Evolutionary conservation across 805 yeast genomes (phyloP).

Genomic region (Yarrowia sp.): DNA sequence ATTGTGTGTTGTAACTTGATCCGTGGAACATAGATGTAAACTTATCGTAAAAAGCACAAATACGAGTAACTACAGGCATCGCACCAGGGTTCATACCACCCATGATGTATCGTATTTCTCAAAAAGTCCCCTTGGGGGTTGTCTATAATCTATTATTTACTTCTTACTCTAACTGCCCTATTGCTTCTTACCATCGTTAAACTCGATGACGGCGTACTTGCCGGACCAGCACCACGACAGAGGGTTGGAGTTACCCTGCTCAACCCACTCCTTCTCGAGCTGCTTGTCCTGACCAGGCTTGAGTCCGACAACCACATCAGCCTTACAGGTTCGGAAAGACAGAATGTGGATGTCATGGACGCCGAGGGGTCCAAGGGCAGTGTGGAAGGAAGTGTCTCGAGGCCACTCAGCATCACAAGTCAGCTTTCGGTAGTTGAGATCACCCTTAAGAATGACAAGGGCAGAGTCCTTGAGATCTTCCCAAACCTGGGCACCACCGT

Average conservation of each 20-base stretch:
- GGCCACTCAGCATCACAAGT: constrained; percentile 91
- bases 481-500: constrained; percentile 61
- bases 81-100: too few species aligned
- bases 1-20: too few species aligned
- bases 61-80: too few species aligned
- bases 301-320: constrained; percentile 90
- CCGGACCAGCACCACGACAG: constrained; percentile 86
- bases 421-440: constrained; percentile 88
- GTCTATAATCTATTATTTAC: constrained; percentile 18
- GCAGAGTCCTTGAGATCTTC: constrained; percentile 56
- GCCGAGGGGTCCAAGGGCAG: constrained; percentile 68
- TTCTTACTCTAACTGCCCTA: constrained; percentile 1
- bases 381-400: constrained; percentile 65
- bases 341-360: constrained; percentile 59
- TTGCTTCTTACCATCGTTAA: constrained; percentile 41
- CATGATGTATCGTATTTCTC: too few species aligned
- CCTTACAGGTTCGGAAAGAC: constrained; percentile 89
- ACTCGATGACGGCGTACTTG: constrained; percentile 88
- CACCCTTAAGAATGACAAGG: constrained; percentile 86
- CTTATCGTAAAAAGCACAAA: too few species aligned
- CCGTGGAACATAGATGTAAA: too few species aligned
- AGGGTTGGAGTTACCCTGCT: constrained; percentile 58
- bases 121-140: background rate
- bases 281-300: constrained; percentile 64
- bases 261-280: constrained; percentile 56